Conservation (phyloP, 139 green algal species). For the Edaphochlamys debaryana region DNA sequence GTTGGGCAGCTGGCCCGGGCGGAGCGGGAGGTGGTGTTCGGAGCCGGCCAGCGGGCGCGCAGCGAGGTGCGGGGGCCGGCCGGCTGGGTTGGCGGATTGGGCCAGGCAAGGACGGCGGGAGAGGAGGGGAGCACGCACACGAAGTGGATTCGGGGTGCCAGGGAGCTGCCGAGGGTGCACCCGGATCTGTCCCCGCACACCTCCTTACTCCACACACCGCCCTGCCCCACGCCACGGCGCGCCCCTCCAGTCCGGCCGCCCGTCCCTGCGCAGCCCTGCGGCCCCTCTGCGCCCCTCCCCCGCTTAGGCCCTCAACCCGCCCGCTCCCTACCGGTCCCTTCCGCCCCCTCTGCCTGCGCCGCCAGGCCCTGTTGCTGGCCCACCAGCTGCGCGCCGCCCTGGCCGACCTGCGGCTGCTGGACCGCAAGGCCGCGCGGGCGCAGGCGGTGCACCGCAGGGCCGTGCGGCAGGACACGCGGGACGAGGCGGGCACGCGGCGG, state of each 20-base stretch:
- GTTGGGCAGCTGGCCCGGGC: not conserved
- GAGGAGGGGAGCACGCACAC: too few relatives aligned
- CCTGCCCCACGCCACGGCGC: not conserved
- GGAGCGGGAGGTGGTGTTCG: slow-evolving; percentile 34
- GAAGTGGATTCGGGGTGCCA: too few relatives aligned
- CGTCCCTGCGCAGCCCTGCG: too few relatives aligned
- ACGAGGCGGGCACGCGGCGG: not conserved
- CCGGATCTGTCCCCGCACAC: not conserved
- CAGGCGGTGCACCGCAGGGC: not conserved
- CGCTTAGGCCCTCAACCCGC: not conserved
- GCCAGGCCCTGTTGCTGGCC: slow-evolving; percentile 22
- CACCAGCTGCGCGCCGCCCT: slow-evolving; percentile 31
- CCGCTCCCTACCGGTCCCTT: not conserved
- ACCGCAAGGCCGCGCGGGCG: not conserved
- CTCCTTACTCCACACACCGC: not conserved
- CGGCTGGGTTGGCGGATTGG: not conserved
- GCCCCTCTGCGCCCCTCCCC: too few relatives aligned
- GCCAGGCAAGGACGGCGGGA: too few relatives aligned
- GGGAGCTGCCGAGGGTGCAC: not conserved
- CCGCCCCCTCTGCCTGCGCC: not conserved
- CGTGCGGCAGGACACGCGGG: slow-evolving; percentile 16
- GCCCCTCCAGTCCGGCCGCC: too few relatives aligned
- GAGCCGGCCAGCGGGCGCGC: not conserved
- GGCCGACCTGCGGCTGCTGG: slow-evolving; percentile 16
- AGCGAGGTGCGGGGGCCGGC: slow-evolving; percentile 4